phyloP scores from a whole-genome alignment of 306 rosid genomes.

The Calophaca sinica region DNA sequence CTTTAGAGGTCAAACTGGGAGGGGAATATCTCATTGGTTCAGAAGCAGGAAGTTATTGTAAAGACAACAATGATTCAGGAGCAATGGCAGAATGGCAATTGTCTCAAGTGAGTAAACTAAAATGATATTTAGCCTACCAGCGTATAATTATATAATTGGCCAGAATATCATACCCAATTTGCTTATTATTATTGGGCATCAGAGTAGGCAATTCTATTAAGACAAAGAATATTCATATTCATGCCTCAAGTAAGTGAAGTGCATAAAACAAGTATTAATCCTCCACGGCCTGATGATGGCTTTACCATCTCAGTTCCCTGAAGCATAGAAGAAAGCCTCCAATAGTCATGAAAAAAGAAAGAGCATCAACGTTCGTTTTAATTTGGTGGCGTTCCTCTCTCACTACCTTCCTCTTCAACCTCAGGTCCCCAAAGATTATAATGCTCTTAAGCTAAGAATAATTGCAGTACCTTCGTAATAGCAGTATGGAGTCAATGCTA shows the following conservation, averaged over 20 bases:
- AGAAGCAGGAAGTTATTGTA: not conserved
- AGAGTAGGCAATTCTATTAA: conserved; percentile 1
- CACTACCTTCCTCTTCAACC: conserved; percentile 2
- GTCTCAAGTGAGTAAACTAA: conserved; percentile 14
- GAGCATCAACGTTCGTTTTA: not conserved
- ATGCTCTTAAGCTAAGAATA: not conserved
- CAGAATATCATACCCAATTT: conserved; percentile 17
- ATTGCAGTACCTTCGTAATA: not conserved
- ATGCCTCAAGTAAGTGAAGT: not conserved
- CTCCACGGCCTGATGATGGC: not conserved
- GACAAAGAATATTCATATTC: conserved; percentile 11
- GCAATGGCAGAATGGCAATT: conserved; percentile 23
- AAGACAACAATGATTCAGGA: conserved; percentile 19
- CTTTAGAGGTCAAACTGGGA: conserved; percentile 1
- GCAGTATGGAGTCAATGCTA: conserved; percentile 5
- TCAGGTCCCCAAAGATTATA: not conserved
- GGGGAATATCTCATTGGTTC: conserved; percentile 14
- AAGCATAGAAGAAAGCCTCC: conserved; percentile 6
- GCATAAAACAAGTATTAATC: not conserved
- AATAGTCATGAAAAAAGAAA: not conserved
- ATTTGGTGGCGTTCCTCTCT: conserved; percentile 9
- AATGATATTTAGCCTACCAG: conserved; percentile 22
- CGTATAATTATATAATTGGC: not conserved
- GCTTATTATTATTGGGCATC: conserved; percentile 20
- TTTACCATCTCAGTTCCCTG: conserved; percentile 24